These are phyloP conservation scores for Pseudopyrenochaeta lycopersici DNA, from an alignment of 2,329 filamentous ascomycete genomes.

Conservation along the genomic window DNA sequence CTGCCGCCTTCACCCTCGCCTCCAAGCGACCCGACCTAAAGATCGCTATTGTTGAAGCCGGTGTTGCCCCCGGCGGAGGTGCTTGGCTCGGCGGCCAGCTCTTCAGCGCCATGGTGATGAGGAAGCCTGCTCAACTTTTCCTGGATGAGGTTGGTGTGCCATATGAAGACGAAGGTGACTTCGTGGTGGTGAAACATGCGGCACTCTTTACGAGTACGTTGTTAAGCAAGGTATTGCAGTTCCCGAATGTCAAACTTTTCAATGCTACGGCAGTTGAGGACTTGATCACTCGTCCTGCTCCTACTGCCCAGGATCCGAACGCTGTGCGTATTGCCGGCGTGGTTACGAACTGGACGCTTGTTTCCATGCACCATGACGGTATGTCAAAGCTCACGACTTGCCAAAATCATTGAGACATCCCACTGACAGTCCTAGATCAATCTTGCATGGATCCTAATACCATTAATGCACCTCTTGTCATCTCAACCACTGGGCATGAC, in stretches of 20 bases:
- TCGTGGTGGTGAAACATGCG: slow-evolving; percentile 93
- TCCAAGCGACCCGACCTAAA: slow-evolving; percentile 87
- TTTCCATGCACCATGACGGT: slow-evolving; percentile 66
- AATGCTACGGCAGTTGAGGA: slow-evolving; percentile 94
- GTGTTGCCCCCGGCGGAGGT: slow-evolving; percentile 83
- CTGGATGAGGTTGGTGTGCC: slow-evolving; percentile 81
- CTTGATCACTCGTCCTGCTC: slow-evolving; percentile 78
- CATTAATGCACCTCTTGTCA: slow-evolving; percentile 88
- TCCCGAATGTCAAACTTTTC: slow-evolving; percentile 96
- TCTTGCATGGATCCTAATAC: slow-evolving; percentile 98
- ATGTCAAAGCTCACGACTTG: slow-evolving; percentile 1
- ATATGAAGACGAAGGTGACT: slow-evolving; percentile 87
- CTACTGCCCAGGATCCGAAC: slow-evolving; percentile 52
- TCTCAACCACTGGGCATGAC: slow-evolving; percentile 91
- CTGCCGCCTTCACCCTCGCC: slow-evolving; percentile 83
- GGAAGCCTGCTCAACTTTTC: slow-evolving; percentile 89
- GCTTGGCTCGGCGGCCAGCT: slow-evolving; percentile 95
- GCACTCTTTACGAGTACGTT: slow-evolving; percentile 91
- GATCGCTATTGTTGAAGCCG: slow-evolving; percentile 90
- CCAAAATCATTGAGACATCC: not conserved
- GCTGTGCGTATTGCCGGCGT: slow-evolving; percentile 82
- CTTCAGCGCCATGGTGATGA: slow-evolving; percentile 95
- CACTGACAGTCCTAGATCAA: slow-evolving; percentile 68
- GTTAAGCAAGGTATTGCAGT: slow-evolving; percentile 80
- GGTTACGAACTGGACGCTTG: slow-evolving; percentile 95